Evolutionary conservation across 495 filamentous ascomycete species (phyloP).

Genomic region (Entonaema liquescens): DNA sequence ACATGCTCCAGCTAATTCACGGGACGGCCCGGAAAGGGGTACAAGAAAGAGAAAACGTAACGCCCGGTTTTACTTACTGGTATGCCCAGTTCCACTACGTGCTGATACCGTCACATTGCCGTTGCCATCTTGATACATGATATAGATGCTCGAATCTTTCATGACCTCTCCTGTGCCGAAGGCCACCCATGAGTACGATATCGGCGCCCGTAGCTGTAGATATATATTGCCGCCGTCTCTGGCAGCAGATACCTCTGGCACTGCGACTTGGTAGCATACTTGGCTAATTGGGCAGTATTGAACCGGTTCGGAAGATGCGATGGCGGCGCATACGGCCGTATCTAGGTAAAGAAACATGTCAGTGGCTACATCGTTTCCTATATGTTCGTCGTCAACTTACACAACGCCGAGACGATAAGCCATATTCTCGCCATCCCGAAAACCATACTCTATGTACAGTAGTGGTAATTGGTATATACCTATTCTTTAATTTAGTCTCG

Average conservation of each 20-base stretch:
- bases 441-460: background rate
- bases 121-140: constrained; percentile 68
- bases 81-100: constrained; percentile 59
- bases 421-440: constrained; percentile 1
- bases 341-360: constrained; percentile 10
- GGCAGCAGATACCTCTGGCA: constrained; percentile 53
- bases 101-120: constrained; percentile 74
- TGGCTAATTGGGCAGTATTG: constrained; percentile 44
- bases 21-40: background rate
- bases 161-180: constrained; percentile 71
- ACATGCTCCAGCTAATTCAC: background rate
- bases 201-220: constrained; percentile 71
- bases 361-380: background rate
- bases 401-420: constrained; percentile 24
- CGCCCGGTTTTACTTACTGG: background rate
- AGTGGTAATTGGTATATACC: background rate
- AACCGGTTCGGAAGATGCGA: constrained; percentile 29
- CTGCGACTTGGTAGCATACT: constrained; percentile 57
- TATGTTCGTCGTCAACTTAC: constrained; percentile 29
- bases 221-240: constrained; percentile 63
- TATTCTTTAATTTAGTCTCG: background rate
- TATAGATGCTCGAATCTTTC: constrained; percentile 71
- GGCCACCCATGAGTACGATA: constrained; percentile 68
- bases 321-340: constrained; percentile 32
- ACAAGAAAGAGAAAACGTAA: background rate